phyloP scores from a whole-genome alignment of 495 filamentous ascomycete genomes.

The Rhypophila decipiens region DNA sequence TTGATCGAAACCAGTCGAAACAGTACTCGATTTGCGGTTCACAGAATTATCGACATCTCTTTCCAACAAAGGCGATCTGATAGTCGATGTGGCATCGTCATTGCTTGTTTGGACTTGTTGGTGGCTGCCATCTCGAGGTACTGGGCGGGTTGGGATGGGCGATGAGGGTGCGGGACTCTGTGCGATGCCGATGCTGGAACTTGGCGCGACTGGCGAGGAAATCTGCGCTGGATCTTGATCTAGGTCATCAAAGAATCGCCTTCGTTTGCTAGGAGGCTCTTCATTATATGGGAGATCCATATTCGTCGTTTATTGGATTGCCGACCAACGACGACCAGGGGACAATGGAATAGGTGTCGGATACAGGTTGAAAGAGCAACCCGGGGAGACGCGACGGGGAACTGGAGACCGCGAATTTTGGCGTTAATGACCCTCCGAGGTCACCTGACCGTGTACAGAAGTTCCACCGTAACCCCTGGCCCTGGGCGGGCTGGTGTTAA shows the following conservation, averaged over 20 bases:
- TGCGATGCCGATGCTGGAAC: not conserved
- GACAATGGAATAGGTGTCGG: not conserved
- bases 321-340: too few species aligned
- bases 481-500: conserved; percentile 4
- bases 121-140: conserved; percentile 4
- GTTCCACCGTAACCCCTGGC: not conserved
- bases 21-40: not conserved
- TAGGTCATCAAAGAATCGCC: conserved; percentile 71
- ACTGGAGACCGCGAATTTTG: conserved; percentile 26
- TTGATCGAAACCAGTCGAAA: conserved; percentile 51
- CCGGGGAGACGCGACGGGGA: conserved; percentile 8
- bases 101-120: not conserved
- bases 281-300: conserved; percentile 53
- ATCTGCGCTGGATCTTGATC: conserved; percentile 16
- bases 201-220: not conserved
- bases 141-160: not conserved
- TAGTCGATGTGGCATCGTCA: not conserved
- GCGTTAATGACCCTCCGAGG: conserved; percentile 5
- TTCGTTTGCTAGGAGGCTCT: conserved; percentile 68
- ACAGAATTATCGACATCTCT: conserved; percentile 9
- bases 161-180: not conserved
- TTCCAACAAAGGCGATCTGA: conserved; percentile 15
- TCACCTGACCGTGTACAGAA: conserved; percentile 23
- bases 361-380: not conserved
- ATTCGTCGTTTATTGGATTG: conserved; percentile 1